phyloP scores from a whole-genome alignment of 1,284 basidiomycete genomes.

The Cronartium ribicola region DNA sequence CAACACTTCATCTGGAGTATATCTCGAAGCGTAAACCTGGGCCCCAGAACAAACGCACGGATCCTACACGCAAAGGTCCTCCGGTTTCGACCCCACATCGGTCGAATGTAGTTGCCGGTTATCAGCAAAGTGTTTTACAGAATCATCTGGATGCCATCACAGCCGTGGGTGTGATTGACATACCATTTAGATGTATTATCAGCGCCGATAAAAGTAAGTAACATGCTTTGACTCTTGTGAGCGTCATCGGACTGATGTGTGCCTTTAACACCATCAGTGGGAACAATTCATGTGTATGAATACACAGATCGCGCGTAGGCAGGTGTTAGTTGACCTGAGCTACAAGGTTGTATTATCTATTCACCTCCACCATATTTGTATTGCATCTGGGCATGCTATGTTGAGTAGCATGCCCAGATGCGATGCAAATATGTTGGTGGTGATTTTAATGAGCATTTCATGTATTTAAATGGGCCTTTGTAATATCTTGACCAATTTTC shows the following conservation, averaged over 20 bases:
- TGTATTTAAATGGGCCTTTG: too few relatives aligned
- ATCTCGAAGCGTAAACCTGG: slow-evolving; percentile 20
- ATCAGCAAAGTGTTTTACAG: slow-evolving; percentile 70
- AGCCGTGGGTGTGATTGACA: slow-evolving; percentile 71
- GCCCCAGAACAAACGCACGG: slow-evolving; percentile 36
- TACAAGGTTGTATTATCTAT: too few relatives aligned
- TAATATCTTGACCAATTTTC: too few relatives aligned
- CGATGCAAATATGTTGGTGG: too few relatives aligned
- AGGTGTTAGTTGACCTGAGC: not conserved
- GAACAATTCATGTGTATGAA: slow-evolving; percentile 6
- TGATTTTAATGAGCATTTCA: too few relatives aligned
- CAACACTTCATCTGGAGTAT: slow-evolving; percentile 37
- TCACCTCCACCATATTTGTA: too few relatives aligned
- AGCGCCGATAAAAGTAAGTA: slow-evolving; percentile 64
- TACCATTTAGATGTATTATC: slow-evolving; percentile 78
- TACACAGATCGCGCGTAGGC: slow-evolving; percentile 1
- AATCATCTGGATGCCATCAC: slow-evolving; percentile 79
- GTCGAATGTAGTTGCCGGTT: slow-evolving; percentile 69
- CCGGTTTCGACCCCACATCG: slow-evolving; percentile 56
- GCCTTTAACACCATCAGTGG: not conserved
- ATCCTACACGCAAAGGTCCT: slow-evolving; percentile 11
- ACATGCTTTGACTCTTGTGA: not conserved
- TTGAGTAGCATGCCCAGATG: too few relatives aligned
- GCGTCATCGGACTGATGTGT: not conserved
- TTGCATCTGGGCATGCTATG: too few relatives aligned